Percentiles rank a stretch among this genome's conserved stretches.
Evolutionary conservation across 31 red algal genomes (phyloP).

Genomic region (Endocladia muricata): DNA sequence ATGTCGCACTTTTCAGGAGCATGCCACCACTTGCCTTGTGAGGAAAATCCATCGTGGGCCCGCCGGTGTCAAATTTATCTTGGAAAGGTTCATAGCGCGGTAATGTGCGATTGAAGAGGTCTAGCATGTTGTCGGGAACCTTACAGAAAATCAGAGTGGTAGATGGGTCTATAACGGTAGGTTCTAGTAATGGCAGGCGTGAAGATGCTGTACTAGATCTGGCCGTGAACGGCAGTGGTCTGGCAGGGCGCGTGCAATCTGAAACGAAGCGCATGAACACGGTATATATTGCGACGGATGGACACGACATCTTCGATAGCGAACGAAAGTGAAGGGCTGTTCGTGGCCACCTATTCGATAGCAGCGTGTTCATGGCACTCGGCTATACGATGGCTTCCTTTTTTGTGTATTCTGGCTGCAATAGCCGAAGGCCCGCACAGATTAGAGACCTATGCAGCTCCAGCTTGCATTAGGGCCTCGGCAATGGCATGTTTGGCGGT

Average conservation of each 20-base stretch:
- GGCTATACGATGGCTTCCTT: not conserved
- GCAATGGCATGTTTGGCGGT: not conserved
- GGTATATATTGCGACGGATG: too few species aligned
- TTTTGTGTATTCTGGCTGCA: not conserved
- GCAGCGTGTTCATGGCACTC: not conserved
- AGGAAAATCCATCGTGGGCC: not conserved
- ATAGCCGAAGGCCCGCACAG: not conserved
- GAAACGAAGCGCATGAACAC: too few species aligned
- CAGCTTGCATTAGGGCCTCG: not conserved
- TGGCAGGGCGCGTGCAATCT: too few species aligned
- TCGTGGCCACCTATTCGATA: not conserved
- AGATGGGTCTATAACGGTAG: not conserved
- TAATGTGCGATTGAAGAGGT: not conserved
- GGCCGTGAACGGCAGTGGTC: too few species aligned
- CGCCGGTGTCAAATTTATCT: not conserved
- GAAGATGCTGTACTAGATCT: too few species aligned
- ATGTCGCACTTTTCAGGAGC: not conserved
- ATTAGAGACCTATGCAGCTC: not conserved
- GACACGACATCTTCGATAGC: not conserved
- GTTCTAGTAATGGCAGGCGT: not conserved
- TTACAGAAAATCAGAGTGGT: not conserved
- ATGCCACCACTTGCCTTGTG: not conserved
- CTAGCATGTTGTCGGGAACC: not conserved
- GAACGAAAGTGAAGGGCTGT: not conserved
- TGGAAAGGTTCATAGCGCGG: not conserved